Conservation (phyloP, 305 asterid species). For the Rubia tinctorum region DNA sequence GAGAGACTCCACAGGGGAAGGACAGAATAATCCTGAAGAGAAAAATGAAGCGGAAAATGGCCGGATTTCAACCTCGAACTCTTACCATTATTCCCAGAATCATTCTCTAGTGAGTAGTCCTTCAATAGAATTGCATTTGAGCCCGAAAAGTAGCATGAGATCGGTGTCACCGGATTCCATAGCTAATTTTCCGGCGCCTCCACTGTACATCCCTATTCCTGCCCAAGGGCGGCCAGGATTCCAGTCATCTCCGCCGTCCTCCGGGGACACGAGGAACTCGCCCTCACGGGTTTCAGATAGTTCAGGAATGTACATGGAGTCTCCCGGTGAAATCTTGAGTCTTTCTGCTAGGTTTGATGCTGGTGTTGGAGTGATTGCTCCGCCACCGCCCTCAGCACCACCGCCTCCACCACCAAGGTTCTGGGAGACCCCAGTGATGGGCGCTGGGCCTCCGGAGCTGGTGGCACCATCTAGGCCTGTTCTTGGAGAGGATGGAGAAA, state of each 20-base stretch:
- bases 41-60: constrained; percentile 12
- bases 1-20: constrained; percentile 47
- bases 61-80: constrained; percentile 32
- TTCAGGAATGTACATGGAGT: constrained; percentile 25
- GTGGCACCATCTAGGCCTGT: constrained; percentile 47
- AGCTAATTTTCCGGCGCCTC: constrained; percentile 52
- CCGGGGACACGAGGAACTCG: constrained; percentile 50
- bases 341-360: constrained; percentile 17
- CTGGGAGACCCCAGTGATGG: constrained; percentile 36
- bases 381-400: constrained; percentile 36
- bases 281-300: constrained; percentile 52
- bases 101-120: constrained; percentile 62
- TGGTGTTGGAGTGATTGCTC: constrained; percentile 28
- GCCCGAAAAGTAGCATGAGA: constrained; percentile 55
- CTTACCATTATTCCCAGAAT: constrained; percentile 27
- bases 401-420: constrained; percentile 52
- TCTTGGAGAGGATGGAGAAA: constrained; percentile 26
- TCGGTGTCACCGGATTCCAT: constrained; percentile 73
- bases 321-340: constrained; percentile 17
- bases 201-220: constrained; percentile 48
- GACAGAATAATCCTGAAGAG: constrained; percentile 30
- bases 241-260: constrained; percentile 49
- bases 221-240: constrained; percentile 37
- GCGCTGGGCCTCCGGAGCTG: constrained; percentile 52
- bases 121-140: constrained; percentile 41